Evolutionary conservation across 2,329 filamentous ascomycete genomes (phyloP), one percentile per base, ranked within the genome.

Genomic region (Pseudopyricularia cyperi): DNA sequence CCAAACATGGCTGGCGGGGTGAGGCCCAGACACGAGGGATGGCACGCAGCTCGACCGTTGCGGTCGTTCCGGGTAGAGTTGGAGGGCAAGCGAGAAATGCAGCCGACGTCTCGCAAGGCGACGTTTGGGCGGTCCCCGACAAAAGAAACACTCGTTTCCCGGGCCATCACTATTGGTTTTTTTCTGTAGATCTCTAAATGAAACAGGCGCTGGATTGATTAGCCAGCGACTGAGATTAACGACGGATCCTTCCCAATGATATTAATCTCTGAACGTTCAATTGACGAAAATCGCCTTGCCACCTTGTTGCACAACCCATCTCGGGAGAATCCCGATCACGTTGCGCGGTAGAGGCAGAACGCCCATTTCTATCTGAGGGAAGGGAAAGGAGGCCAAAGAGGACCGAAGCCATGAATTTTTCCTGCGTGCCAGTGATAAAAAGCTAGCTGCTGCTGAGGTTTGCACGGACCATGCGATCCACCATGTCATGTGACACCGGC

Each of bases 131-230:
- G n/a, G n/a, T n/a, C n/a, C n/a, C n/a, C n/a, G n/a, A n/a, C n/a
- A n/a, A 24, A 8, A 14, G 8, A 14, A 44, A 24, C 11, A 30
- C 28, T 30, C 28, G 28, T 30, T n/a, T 30, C 28, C 28, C 39
- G 2, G 17, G 6, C 22, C 37, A 24, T 17, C 39, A 24, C 1
- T 44, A 12, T 19, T 44, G 15, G 19, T 44, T 44, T 44, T 4
- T 30, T 30, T 9, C 9, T 77, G 74, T 77, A 74, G 73, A 76
- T 77, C 73, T 73, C 72, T 61, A 68, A 74, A 75, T 77, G 74
- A 77, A 77, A 76, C 74, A 69, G 66, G 68, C 70, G 66, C 65
- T 69, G 71, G 72, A 76, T 68, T 65, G 70, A 65, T 63, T 59
- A 66, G 66, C 68, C 68, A 68, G 60, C 68, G 71, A 66, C 71